Evolutionary conservation across 345 rosid species (phyloP), one percentile per base, ranked within the genome.

Genomic region (Corchorus olitorius): DNA sequence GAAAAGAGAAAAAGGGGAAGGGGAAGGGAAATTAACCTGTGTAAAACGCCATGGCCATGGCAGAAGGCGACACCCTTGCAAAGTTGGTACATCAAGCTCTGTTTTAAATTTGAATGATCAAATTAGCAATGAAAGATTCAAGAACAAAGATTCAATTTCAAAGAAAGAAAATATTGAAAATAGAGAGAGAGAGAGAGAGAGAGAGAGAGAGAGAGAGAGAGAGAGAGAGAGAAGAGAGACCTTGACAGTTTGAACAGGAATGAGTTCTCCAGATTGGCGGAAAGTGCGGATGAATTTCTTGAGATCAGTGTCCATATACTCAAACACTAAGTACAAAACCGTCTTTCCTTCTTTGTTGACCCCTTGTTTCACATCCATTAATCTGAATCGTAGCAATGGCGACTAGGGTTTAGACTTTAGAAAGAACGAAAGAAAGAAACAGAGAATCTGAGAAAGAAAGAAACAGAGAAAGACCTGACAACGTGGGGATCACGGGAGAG

Each of bases 51-150:
- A 46, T 92, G 97, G 43, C 98, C 99, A 77, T 93, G 99, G 82
- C 98, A 96, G 82, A 96, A 92, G 20, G 99, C 87, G 66, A 95
- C 93, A 39, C 98, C 98, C 81, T 93, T 93, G 89, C 98, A 93
- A 0, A 96, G 87, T 83, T 96, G 99, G 77, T 87, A 96, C 99
- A 96, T 96, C 90, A 96, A 86, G 76, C 93, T 89, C 99, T 95
- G 90, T 52, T 59, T 49, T 48, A 8, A 55, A 69, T 56, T 27
- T 15, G 22, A 8, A 20, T 34, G 17, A 64, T 62, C 20, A 34
- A 12, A 45, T 41, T 15, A 2, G 16, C 9, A 41, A 27, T 27
- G 27, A 27, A n/a, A 74, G 11, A 45, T 46, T 65, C 35, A 46
- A 7, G 27, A 27, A 52, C 41, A 73, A 48, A 27, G 1, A 20